These are phyloP conservation scores for Rubia balearica DNA, from an alignment of 305 asterid genomes.

Conservation along the genomic window DNA sequence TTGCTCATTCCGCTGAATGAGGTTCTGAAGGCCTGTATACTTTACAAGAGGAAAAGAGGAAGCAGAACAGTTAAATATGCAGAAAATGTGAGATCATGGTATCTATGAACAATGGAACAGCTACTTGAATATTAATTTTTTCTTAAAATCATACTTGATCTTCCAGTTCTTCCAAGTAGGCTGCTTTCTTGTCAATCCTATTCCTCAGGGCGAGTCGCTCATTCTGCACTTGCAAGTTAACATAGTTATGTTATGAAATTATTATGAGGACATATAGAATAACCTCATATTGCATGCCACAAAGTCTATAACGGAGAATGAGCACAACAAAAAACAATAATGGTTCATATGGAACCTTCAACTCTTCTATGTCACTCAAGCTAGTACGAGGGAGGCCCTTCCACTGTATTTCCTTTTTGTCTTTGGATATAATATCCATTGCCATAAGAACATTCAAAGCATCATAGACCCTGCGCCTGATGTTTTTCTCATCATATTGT, in stretches of 20 bases:
- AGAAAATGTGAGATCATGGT: background rate
- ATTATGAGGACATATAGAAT: background rate
- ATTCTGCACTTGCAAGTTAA: slow-evolving; percentile 38
- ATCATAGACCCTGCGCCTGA: slow-evolving; percentile 93
- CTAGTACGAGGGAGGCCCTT: slow-evolving; percentile 88
- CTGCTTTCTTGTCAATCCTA: slow-evolving; percentile 78
- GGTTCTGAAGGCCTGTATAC: slow-evolving; percentile 81
- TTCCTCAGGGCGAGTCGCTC: slow-evolving; percentile 64
- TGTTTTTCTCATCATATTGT: slow-evolving; percentile 97
- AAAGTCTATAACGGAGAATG: slow-evolving; percentile 6
- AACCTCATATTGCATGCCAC: background rate
- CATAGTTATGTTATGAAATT: background rate
- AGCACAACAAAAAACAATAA: slow-evolving; percentile 6
- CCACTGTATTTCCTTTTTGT: slow-evolving; percentile 97
- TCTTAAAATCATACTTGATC: slow-evolving; percentile 55
- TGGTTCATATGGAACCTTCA: slow-evolving; percentile 51
- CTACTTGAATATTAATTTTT: background rate
- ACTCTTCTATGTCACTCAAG: slow-evolving; percentile 74
- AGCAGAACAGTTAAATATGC: slow-evolving; percentile 1
- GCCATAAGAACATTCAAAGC: slow-evolving; percentile 98
- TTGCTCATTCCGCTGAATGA: slow-evolving; percentile 71
- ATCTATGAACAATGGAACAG: background rate
- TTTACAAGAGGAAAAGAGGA: slow-evolving; percentile 22
- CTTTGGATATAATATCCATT: slow-evolving; percentile 95
- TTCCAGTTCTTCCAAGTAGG: slow-evolving; percentile 86